Conservation (phyloP, 2,329 filamentous ascomycete species). For the Aaosphaeria arxii region DNA sequence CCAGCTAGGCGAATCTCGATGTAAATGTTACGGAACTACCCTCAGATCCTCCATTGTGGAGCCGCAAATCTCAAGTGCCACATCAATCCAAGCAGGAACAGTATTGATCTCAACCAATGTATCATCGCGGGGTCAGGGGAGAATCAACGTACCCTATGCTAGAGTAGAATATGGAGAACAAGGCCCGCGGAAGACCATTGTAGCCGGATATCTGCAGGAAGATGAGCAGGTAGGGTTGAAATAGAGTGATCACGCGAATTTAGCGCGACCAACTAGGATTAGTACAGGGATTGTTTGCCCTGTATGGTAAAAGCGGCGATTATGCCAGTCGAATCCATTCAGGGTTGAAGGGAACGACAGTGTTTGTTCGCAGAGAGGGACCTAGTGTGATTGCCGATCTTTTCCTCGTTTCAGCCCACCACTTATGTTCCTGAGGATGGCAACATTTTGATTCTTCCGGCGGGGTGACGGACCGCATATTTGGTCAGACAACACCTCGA, state of each 20-base stretch:
- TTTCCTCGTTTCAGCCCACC: constrained; percentile 18
- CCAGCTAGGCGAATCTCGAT: too few relatives aligned
- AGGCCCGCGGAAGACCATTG: constrained; percentile 8
- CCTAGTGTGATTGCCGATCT: constrained; percentile 16
- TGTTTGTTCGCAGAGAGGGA: background rate
- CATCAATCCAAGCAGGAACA: constrained; percentile 5
- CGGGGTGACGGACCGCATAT: constrained; percentile 29
- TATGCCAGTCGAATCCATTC: background rate
- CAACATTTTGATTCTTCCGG: constrained; percentile 19
- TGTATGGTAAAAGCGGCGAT: constrained; percentile 17
- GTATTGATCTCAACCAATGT: constrained; percentile 7
- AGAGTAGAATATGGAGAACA: constrained; percentile 4
- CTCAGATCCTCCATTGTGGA: constrained; percentile 3
- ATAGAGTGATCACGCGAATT: constrained; percentile 27
- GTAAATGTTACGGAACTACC: too few relatives aligned
- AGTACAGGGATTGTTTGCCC: constrained; percentile 10
- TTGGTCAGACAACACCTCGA: constrained; percentile 2
- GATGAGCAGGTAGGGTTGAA: constrained; percentile 25
- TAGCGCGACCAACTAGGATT: constrained; percentile 18
- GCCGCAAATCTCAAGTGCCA: constrained; percentile 17
- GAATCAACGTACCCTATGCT: background rate
- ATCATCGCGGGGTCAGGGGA: constrained; percentile 18
- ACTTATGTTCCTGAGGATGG: constrained; percentile 9
- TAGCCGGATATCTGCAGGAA: constrained; percentile 15
- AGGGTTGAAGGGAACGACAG: background rate